These are phyloP conservation scores for Spathaspora boniae DNA, from an alignment of 805 yeast genomes.

Conservation along the genomic window DNA sequence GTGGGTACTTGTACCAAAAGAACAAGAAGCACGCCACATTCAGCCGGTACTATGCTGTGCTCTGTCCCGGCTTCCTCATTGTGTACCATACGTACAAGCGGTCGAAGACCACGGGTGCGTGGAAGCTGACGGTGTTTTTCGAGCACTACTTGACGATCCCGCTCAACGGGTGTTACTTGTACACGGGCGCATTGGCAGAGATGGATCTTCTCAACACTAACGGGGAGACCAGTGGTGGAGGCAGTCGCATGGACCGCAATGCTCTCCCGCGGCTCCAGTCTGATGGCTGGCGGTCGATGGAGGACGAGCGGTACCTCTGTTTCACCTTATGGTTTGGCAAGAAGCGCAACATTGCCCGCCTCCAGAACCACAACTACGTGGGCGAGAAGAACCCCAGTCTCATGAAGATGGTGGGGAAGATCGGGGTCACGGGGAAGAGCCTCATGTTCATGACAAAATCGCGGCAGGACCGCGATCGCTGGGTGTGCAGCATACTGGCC, in stretches of 20 bases:
- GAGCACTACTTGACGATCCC: slow-evolving; percentile 57
- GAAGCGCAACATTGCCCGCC: slow-evolving; percentile 44
- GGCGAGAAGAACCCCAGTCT: slow-evolving; percentile 40
- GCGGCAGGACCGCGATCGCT: slow-evolving; percentile 74
- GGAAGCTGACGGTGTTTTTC: slow-evolving; percentile 47
- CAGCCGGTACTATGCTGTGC: slow-evolving; percentile 53
- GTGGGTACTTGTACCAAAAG: slow-evolving; percentile 70
- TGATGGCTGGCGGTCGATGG: slow-evolving; percentile 84
- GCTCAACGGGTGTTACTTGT: slow-evolving; percentile 65
- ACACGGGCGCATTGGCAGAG: slow-evolving; percentile 63
- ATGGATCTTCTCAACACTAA: slow-evolving; percentile 44
- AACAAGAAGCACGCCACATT: slow-evolving; percentile 67
- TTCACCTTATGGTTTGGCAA: slow-evolving; percentile 84
- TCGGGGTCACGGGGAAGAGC: slow-evolving; percentile 66
- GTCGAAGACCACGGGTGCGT: slow-evolving; percentile 41
- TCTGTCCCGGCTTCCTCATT: slow-evolving; percentile 67
- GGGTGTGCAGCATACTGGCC: slow-evolving; percentile 55
- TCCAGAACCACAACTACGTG: slow-evolving; percentile 10
- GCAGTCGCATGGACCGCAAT: slow-evolving; percentile 49
- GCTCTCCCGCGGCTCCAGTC: slow-evolving; percentile 67
- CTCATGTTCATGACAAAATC: slow-evolving; percentile 80
- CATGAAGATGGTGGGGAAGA: slow-evolving; percentile 43
- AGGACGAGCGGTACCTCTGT: slow-evolving; percentile 69
- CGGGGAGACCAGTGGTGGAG: slow-evolving; percentile 43
- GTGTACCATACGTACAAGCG: slow-evolving; percentile 53